Conservation (phyloP, 768 basidiomycete species). For the Amanita molliuscula region DNA sequence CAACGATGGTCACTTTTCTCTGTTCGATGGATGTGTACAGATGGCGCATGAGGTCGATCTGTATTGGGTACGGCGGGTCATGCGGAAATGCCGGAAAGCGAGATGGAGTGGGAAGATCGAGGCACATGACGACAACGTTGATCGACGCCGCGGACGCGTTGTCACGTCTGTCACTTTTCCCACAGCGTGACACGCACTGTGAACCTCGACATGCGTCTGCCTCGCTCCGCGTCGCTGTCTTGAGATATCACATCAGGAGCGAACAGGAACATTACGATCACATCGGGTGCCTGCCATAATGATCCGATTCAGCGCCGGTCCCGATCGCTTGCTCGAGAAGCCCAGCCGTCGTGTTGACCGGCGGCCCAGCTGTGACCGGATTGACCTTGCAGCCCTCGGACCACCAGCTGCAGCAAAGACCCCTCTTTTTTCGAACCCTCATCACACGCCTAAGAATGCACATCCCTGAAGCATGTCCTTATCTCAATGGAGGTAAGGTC, state of each 20-base stretch:
- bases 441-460: neutral
- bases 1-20: constrained; percentile 71
- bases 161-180: no score
- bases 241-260: no score
- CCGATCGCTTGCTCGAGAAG: no score
- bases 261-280: no score
- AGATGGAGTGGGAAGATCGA: constrained; percentile 51
- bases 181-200: no score
- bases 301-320: no score
- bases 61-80: constrained; percentile 73
- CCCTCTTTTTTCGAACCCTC: constrained; percentile 4
- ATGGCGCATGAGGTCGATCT: constrained; percentile 80
- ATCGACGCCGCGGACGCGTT: no score
- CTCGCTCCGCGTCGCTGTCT: no score
- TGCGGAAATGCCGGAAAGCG: constrained; percentile 79
- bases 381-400: neutral
- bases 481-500: neutral
- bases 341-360: no score
- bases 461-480: neutral
- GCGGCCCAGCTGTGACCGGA: no score
- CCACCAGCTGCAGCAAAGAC: neutral
- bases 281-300: no score
- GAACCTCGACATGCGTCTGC: no score
- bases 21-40: constrained; percentile 72
- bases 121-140: neutral